phyloP scores from a whole-genome alignment of 208 protist species.

The Porcisia hertigi region DNA sequence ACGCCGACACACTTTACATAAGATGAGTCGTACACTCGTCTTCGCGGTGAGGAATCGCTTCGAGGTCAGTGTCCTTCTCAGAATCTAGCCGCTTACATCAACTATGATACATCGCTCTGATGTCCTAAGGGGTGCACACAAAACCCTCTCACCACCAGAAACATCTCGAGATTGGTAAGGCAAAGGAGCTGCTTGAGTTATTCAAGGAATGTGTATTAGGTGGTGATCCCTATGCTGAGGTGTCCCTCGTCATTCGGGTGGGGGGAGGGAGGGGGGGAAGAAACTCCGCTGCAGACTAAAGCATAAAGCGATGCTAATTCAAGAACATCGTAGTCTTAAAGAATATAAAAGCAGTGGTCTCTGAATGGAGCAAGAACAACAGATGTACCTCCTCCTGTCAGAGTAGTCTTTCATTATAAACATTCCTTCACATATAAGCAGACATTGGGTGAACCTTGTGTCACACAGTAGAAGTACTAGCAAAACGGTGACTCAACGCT shows the following conservation, averaged over 20 bases:
- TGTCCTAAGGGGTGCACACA: not conserved
- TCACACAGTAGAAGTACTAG: slow-evolving; percentile 16
- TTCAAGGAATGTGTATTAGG: not conserved
- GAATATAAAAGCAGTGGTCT: no score
- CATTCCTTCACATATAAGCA: not conserved
- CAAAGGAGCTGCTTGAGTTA: not conserved
- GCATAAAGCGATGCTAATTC: not conserved
- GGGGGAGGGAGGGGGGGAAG: no score
- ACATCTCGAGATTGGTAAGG: not conserved
- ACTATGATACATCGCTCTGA: not conserved
- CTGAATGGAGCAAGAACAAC: not conserved
- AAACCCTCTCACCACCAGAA: not conserved
- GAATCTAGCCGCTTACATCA: not conserved
- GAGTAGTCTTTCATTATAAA: slow-evolving; percentile 1
- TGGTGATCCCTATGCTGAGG: not conserved
- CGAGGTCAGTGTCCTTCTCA: not conserved
- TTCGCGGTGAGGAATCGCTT: not conserved
- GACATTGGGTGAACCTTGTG: not conserved
- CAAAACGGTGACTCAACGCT: slow-evolving; percentile 23
- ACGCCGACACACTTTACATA: not conserved
- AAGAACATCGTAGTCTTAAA: not conserved
- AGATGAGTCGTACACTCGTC: no score
- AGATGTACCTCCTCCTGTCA: not conserved
- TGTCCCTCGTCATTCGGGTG: not conserved
- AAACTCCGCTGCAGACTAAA: not conserved